Conservation (phyloP, 768 basidiomycete genomes). For the Phylloporus scabripes region DNA sequence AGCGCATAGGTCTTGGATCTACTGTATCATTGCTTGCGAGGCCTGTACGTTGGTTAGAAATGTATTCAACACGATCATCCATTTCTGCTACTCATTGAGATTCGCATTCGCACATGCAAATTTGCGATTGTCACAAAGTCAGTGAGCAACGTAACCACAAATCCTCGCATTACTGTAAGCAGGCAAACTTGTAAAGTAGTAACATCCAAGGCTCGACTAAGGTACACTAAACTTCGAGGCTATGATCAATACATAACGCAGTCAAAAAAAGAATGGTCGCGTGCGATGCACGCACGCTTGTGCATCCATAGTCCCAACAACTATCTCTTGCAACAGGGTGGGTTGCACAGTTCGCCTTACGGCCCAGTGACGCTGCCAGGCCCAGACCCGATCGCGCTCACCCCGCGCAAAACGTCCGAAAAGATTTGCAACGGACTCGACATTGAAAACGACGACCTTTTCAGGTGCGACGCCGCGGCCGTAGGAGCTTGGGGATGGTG, state of each 20-base stretch:
- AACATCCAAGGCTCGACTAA: not conserved
- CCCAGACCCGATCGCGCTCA: slow-evolving; percentile 30
- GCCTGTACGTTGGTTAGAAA: too few relatives aligned
- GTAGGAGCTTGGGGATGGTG: not conserved
- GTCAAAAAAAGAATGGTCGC: not conserved
- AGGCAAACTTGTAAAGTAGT: not conserved
- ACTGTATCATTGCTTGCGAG: too few relatives aligned
- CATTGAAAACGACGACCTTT: slow-evolving; percentile 6
- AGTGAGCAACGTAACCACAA: too few relatives aligned
- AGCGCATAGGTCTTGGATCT: slow-evolving; percentile 37
- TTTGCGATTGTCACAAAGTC: too few relatives aligned
- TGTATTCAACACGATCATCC: too few relatives aligned
- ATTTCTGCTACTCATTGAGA: too few relatives aligned
- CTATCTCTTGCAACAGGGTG: too few relatives aligned
- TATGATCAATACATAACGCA: not conserved
- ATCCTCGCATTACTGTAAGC: not conserved
- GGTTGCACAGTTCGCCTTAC: not conserved
- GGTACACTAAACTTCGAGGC: not conserved
- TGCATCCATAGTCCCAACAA: not conserved
- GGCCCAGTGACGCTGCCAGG: not conserved
- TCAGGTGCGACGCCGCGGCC: not conserved
- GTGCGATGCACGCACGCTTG: not conserved
- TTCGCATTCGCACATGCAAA: too few relatives aligned
- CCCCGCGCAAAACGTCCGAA: slow-evolving; percentile 40
- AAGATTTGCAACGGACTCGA: slow-evolving; percentile 20